Conservation (phyloP, 2,329 filamentous ascomycete genomes). For the Colletotrichum cereale region DNA sequence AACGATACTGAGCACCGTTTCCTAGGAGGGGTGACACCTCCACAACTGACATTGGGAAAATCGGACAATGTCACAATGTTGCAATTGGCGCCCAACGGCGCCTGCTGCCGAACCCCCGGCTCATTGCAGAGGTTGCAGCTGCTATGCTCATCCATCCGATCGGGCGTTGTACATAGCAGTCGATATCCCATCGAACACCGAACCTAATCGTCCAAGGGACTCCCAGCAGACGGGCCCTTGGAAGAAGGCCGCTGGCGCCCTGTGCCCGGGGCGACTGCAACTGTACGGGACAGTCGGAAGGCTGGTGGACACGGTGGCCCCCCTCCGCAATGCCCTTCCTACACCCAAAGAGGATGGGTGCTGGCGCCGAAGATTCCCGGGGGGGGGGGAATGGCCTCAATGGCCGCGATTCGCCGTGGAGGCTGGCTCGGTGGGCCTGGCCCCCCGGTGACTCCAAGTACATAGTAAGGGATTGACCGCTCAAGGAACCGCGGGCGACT, state of each 20-base stretch:
- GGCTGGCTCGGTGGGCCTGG: conserved; percentile 30
- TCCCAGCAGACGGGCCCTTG: neutral
- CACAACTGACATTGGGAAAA: conserved; percentile 10
- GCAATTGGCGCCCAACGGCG: conserved; percentile 26
- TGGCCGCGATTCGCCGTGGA: conserved; percentile 47
- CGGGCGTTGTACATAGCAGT: conserved; percentile 2
- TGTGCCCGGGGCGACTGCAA: neutral
- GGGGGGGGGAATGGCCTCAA: conserved; percentile 16
- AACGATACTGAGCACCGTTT: conserved; percentile 26
- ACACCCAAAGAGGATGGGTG: conserved; percentile 17
- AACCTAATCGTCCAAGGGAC: neutral
- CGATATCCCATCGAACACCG: neutral
- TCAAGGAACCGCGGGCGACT: conserved; percentile 17
- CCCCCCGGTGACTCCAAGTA: conserved; percentile 26
- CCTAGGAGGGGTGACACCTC: neutral
- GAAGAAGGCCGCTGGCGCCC: neutral
- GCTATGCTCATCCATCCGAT: conserved; percentile 17
- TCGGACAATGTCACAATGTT: neutral
- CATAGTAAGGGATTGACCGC: conserved; percentile 40
- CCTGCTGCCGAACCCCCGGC: neutral
- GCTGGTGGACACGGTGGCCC: neutral
- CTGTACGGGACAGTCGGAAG: neutral
- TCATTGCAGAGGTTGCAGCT: neutral
- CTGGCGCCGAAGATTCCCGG: conserved; percentile 18
- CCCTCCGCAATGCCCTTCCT: neutral